Evolutionary conservation across 305 asterid species (phyloP).

Genomic region (Rubia tinctorum): DNA sequence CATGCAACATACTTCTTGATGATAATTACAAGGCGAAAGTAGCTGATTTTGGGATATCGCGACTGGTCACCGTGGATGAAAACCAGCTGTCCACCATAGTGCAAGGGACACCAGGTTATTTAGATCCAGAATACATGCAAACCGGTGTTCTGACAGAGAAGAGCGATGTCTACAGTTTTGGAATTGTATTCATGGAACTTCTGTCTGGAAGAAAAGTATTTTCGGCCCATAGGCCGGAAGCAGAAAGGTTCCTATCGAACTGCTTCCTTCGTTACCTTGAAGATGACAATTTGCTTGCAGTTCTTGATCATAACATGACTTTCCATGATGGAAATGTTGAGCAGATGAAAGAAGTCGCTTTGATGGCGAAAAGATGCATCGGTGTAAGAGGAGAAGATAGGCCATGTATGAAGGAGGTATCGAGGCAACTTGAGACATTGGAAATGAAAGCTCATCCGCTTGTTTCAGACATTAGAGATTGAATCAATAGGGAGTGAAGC

Average conservation of each 20-base stretch:
- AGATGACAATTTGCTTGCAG: neutral
- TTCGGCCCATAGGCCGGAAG: neutral
- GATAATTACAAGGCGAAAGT: neutral
- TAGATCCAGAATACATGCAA: constrained; percentile 20
- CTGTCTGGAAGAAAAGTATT: constrained; percentile 5
- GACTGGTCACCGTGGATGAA: neutral
- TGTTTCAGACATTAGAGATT: neutral
- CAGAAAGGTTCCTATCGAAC: constrained; percentile 5
- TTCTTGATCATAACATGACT: constrained; percentile 3
- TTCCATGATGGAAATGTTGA: neutral
- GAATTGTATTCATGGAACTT: constrained; percentile 12
- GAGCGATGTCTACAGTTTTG: constrained; percentile 21
- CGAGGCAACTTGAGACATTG: constrained; percentile 10
- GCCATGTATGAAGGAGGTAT: constrained; percentile 14
- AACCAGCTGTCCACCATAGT: neutral
- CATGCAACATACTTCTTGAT: constrained; percentile 8
- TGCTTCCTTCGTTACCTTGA: constrained; percentile 3
- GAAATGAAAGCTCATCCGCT: neutral
- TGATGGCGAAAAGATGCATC: constrained; percentile 15
- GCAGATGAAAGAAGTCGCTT: neutral
- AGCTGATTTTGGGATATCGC: neutral
- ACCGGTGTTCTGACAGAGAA: constrained; percentile 3
- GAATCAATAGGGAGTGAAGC: neutral
- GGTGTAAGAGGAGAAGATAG: constrained; percentile 9
- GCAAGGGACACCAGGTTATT: neutral